Base-by-base conservation (phyloP, 1,284 basidiomycete species). In the Ceraceosorus guamensis region DNA sequence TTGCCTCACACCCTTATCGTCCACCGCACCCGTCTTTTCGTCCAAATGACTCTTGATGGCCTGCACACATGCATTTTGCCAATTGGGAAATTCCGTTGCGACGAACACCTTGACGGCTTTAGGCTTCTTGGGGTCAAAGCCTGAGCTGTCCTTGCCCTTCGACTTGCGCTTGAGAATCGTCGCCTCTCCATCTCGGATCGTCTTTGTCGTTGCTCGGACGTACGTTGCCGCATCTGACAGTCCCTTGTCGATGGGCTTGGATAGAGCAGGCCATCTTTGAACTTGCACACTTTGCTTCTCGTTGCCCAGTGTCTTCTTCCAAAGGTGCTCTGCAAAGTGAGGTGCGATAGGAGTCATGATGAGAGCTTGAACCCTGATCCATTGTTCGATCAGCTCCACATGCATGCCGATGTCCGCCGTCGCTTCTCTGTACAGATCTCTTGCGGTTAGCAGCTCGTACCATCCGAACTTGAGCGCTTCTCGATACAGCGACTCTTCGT, bases 391-490 rank as follows among this genome's bases (percentile, higher is more conserved):
- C 53, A 84, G 79, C 61, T 92, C 74, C 53, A 77, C 80, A 77
- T 98, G 93, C 91, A 97, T 95, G 34, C 91, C 89, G 54, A 87
- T 67, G 49, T 79, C 82, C 52, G 89, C 85, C 11, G 84, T 82
- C 53, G 95, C 89, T 75, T 93, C 88, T 58, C 92, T 88, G 79
- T 99, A 99, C 86, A 91, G 91, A 77, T 98, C 93, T 51, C 95
- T 87, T 2, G 86, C 82, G 46, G 84, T 87, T 77, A 96, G 91
- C 65, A 95, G 83, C 76, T 97, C 91, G 81, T 93, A 99, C 80
- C 97, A 95, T 52, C 92, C 93, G 62, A 83, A 86, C 79, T 97
- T 96, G 66, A 96, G 79, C 3, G 91, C 91, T 62, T 93, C 91
- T 79, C 96, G 97, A 85, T 89, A 98, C 75, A 90, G 85, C 64